Evolutionary conservation across 108 stramenopile genomes (phyloP), one percentile per base, ranked within the genome.

Genomic region (Fragilaria radians): DNA sequence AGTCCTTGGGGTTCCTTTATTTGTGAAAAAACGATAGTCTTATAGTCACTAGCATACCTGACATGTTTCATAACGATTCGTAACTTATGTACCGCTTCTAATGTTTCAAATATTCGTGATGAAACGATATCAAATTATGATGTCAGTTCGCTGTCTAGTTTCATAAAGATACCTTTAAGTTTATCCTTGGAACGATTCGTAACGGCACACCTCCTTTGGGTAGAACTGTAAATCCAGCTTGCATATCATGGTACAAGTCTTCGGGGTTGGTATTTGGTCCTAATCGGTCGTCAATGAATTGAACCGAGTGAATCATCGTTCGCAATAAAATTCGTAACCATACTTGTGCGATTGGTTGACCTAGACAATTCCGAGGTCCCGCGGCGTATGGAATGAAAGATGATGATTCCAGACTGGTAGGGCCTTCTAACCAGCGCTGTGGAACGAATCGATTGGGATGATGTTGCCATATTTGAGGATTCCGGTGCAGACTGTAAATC

Each of bases 151-250:
- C n/a, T n/a, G n/a, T n/a, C n/a, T n/a, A n/a, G n/a, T n/a, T n/a
- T n/a, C n/a, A n/a, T n/a, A n/a, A n/a, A n/a, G n/a, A n/a, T n/a
- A n/a, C n/a, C n/a, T n/a, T n/a, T n/a, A n/a, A n/a, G n/a, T n/a
- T n/a, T n/a, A n/a, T n/a, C 36, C 36, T 42, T 11, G 36, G 36
- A 7, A 42, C 7, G 14, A 80, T 23, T 5, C 36, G 45, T 23
- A 88, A 27, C 49, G 52, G 59, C 48, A 94, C 83, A 4, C 94
- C 94, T 26, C 86, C 88, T n/a, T 68, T 75, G 1, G 95, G 95
- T 9, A 96, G 61, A 25, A 96, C 93, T 21, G 95, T 96, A 62
- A 96, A 96, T 4, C 95, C 95, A 55, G 91, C 95, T 67, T 96
- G 91, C 95, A 96, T 94, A 50, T 94, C 95, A 62, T 91, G 92